Conservation (phyloP, 2,329 filamentous ascomycete species). For the Ascochyta clinopodiicola region DNA sequence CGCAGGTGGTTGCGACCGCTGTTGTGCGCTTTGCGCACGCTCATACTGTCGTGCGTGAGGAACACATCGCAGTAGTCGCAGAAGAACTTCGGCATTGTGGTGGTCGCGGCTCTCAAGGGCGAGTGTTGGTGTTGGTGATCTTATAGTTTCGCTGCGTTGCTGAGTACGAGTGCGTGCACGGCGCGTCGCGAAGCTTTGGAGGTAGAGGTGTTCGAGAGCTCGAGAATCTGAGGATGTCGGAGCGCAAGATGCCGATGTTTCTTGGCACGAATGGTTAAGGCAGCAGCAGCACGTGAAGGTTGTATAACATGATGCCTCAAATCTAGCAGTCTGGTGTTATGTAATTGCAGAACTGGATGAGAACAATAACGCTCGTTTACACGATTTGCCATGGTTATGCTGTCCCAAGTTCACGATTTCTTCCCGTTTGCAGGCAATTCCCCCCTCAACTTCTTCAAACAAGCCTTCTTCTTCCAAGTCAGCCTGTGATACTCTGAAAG, state of each 20-base stretch:
- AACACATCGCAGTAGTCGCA: constrained; percentile 99
- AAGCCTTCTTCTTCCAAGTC: constrained; percentile 43
- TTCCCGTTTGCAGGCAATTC: constrained; percentile 14
- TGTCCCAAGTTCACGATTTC: not conserved
- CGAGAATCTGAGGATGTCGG: constrained; percentile 31
- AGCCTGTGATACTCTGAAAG: constrained; percentile 36
- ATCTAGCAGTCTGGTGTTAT: too few species aligned
- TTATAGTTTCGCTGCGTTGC: not conserved
- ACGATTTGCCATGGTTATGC: not conserved
- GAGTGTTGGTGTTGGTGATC: not conserved
- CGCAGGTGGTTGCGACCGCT: constrained; percentile 93
- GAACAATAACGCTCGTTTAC: too few species aligned
- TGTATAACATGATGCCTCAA: not conserved
- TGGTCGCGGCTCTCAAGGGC: not conserved
- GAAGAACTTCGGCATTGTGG: constrained; percentile 38
- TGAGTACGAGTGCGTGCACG: not conserved
- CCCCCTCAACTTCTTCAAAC: constrained; percentile 31
- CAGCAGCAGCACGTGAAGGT: constrained; percentile 3
- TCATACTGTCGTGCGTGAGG: constrained; percentile 99
- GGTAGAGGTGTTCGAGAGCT: constrained; percentile 19
- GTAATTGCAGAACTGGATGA: too few species aligned
- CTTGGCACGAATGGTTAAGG: constrained; percentile 19
- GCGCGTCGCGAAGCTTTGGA: constrained; percentile 28
- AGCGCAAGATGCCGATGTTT: constrained; percentile 16
- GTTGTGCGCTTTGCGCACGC: constrained; percentile 98